Evolutionary conservation across 1,139 yeast genomes (phyloP), one percentile per base, ranked within the genome.

Genomic region (Kodamaea alishanica): DNA sequence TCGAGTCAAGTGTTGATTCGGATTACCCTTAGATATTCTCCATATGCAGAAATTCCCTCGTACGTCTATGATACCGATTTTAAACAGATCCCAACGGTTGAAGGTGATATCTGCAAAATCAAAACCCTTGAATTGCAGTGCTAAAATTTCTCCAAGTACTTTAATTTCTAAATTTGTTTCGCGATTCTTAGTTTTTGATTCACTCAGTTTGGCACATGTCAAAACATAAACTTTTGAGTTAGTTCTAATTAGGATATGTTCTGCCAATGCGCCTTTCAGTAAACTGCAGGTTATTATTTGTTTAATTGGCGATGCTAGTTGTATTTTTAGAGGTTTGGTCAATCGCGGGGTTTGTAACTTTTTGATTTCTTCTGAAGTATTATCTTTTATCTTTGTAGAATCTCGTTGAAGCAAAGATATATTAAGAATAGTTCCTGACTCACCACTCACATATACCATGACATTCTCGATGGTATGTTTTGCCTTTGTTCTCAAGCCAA

Each of bases 31-130:
- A 3, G 44, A 37, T 9, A 71, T 51, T n/a, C 49, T 49, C 54
- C 72, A 74, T 72, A 41, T 1, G 65, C 63, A 63, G 20, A 81
- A 72, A 39, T 72, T 70, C 0, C 89, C 88, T 26, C 65, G 61
- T 0, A 63, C 49, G 51, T 82, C 88, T 8, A 79, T 57, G 1
- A 71, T 52, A 0, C 70, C 73, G 43, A 81, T 59, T 33, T 55
- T 62, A 3, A 55, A 45, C 8, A 49, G 45, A 36, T 70, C 64
- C 58, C 58, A 59, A 0, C 77, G 77, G 44, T 67, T 66, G 43
- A 71, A 70, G 2, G 66, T 50, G 2, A 70, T 60, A 53, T 79
- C 78, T 0, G 79, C 75, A 45, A 78, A 65, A 1, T 65, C 62
- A 25, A 58, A 49, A 3, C 64, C 63, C 7, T 50, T 41, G 6